Conservation (phyloP, 352 stramenopile species). For the Plasmopara halstedii region DNA sequence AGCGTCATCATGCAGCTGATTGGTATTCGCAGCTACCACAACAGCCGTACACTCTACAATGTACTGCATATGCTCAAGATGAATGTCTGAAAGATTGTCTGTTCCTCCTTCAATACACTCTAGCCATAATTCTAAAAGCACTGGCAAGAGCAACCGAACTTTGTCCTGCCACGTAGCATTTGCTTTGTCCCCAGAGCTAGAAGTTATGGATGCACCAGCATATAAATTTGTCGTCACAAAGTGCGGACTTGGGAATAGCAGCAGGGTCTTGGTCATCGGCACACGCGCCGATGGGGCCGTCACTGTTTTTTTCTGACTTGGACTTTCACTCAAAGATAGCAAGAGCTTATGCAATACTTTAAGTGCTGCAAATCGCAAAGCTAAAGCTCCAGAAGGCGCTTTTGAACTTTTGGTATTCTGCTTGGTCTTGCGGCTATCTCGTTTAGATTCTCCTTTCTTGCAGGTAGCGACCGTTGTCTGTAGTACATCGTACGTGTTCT, state of each 20-base stretch:
- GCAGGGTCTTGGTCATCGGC: conserved; percentile 28
- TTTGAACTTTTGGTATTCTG: conserved; percentile 44
- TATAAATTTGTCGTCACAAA: conserved; percentile 30
- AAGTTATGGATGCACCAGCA: conserved; percentile 7
- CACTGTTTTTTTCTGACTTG: neutral
- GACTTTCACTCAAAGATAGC: conserved; percentile 28
- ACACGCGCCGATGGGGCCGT: conserved; percentile 13
- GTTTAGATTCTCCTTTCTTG: conserved; percentile 5
- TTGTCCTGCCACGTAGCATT: conserved; percentile 67
- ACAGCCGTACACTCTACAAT: conserved; percentile 64
- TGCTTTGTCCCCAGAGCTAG: conserved; percentile 10
- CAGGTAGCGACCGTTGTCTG: conserved; percentile 11
- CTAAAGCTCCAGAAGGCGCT: conserved; percentile 29
- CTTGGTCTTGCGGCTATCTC: conserved; percentile 11
- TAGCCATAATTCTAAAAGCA: conserved; percentile 69
- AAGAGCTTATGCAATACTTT: conserved; percentile 63
- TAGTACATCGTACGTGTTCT: conserved; percentile 70
- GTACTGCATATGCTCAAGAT: conserved; percentile 67
- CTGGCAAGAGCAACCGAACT: conserved; percentile 40
- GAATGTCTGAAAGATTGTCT: conserved; percentile 50
- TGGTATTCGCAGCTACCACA: conserved; percentile 43
- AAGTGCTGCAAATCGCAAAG: conserved; percentile 50
- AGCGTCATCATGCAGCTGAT: conserved; percentile 10
- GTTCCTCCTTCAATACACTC: conserved; percentile 51
- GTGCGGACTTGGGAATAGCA: conserved; percentile 41